Base-by-base conservation (phyloP, 441 rosid species). In the Corymbia calophylla region DNA sequence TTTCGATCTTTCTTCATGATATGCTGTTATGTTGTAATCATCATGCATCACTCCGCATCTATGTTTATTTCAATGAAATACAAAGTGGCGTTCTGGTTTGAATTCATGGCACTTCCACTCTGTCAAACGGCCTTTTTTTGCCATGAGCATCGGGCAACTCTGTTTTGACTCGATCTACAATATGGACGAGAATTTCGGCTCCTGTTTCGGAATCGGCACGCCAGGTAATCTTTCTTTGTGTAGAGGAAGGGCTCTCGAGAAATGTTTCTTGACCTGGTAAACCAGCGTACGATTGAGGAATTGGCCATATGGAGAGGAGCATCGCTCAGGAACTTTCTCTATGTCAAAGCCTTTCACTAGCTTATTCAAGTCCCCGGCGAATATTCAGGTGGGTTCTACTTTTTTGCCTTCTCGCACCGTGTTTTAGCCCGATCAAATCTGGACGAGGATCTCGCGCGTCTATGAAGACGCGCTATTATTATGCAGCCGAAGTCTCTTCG, bases 281-380 rank as follows among this genome's bases (percentile, higher is more conserved):
- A 0, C 4, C 14, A 5, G 29, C 49, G 6, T 11, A 91, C 93
- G 93, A 89, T 94, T 70, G 96, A 94, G 86, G 97, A 94, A 80
- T 88, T 95, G 89, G 91, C 93, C 39, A 66, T 39, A 39, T 92
- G 48, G 95, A 95, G 35, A 94, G 92, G 16, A 53, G 29, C 44
- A n/a, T 31, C 62, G 54, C 35, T 53, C 87, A 1, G 16, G 6
- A 21, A 39, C 82, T 19, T 60, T 8, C 29, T 73, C 29, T 39
- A 27, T 21, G 25, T 12, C 29, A 39, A 39, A 73, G 7, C 82
- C 49, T 39, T 39, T 12, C 82, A 11, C 49, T 23, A 39, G 29
- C 82, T 73, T 73, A 39, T 44, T 73, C 82, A 39, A 39, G 19
- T 16, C 3, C 77, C 17, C 31, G 18, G 27, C 7, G 11, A 19